These are phyloP conservation scores for Debaryomyces nepalensis DNA, from an alignment of 1,139 yeast species.

Conservation along the genomic window DNA sequence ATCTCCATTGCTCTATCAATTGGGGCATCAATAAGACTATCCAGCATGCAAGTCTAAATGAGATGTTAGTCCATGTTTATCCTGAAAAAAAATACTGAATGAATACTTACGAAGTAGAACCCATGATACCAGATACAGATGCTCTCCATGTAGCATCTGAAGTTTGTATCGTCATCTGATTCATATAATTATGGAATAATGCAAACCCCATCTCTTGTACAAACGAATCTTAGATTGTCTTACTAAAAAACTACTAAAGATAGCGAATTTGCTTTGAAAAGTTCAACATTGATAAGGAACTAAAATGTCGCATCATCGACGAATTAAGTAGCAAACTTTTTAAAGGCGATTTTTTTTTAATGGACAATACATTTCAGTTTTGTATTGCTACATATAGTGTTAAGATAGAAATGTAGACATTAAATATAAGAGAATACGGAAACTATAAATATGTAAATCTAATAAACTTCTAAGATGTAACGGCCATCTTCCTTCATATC, in stretches of 20 bases:
- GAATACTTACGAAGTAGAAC: slow-evolving; percentile 57
- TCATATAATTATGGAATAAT: slow-evolving; percentile 4
- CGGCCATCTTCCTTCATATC: slow-evolving; percentile 93
- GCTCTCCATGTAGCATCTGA: slow-evolving; percentile 6
- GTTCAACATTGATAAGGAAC: slow-evolving; percentile 1
- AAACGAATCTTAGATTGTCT: background rate
- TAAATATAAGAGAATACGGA: background rate
- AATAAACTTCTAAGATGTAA: slow-evolving; percentile 92
- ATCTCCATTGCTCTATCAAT: slow-evolving; percentile 79
- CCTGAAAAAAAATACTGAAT: background rate
- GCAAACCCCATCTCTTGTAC: slow-evolving; percentile 8
- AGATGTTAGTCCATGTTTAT: slow-evolving; percentile 21
- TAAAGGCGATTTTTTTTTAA: too few relatives aligned
- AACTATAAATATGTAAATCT: slow-evolving; percentile 22
- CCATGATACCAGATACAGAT: slow-evolving; percentile 59
- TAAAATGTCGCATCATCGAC: slow-evolving; percentile 6
- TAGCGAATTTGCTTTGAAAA: slow-evolving; percentile 1
- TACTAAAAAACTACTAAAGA: background rate
- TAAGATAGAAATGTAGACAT: background rate
- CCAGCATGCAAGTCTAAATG: slow-evolving; percentile 67
- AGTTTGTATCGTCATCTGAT: background rate
- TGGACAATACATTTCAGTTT: too few relatives aligned
- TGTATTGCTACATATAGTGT: background rate
- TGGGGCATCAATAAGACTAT: slow-evolving; percentile 81
- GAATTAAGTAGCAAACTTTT: slow-evolving; percentile 1